Base-by-base conservation (phyloP, 305 asterid genomes). In the Solanum aculeatissimum region DNA sequence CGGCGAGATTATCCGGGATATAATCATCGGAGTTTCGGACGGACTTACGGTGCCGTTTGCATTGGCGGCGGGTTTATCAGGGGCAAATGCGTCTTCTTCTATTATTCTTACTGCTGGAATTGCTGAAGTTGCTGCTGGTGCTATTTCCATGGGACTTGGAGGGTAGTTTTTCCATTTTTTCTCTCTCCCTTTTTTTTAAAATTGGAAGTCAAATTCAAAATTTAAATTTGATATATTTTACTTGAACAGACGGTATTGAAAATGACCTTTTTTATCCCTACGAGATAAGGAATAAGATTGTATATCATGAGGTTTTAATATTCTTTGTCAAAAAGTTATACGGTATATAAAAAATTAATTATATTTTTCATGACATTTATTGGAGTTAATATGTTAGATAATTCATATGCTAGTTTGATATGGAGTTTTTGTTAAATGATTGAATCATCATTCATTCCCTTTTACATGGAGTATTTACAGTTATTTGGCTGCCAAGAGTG, bases 61-160 rank as follows among this genome's bases (percentile, higher is more conserved):
- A 42, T 94, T 96, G 4, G 98, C 99, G 7, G 99, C 98, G 7
- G 99, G 99, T 0, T 90, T 96, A 68, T 96, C 99, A 45, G 98
- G 99, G 51, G 98, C 99, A 62, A 95, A 93, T 82, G 98, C 97
- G 1, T 87, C 99, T 42, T 94, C 99, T 62, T 87, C 97, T 70
- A 93, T 96, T 83, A 93, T 96, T 68, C 94, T 96, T 89, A 96
- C 99, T 21, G 99, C 99, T 62, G 99, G 99, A 4, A 87, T 93
- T 0, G 98, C 98, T 3, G 98, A 95, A 91, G 96, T 96, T 72
- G 97, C 98, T 49, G 99, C 99, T 32, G 98, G 99, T 23, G 98
- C 98, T 85, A 95, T 96, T 72, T 94, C 99, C 89, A 95, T 96
- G 99, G 99, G 99, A 47, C 99, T 96, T 49, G 99, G 99, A 87